Percentiles rank a stretch among this genome's conserved stretches.
phyloP scores from a whole-genome alignment of 148 eudicot species.

The Drosera capensis region DNA sequence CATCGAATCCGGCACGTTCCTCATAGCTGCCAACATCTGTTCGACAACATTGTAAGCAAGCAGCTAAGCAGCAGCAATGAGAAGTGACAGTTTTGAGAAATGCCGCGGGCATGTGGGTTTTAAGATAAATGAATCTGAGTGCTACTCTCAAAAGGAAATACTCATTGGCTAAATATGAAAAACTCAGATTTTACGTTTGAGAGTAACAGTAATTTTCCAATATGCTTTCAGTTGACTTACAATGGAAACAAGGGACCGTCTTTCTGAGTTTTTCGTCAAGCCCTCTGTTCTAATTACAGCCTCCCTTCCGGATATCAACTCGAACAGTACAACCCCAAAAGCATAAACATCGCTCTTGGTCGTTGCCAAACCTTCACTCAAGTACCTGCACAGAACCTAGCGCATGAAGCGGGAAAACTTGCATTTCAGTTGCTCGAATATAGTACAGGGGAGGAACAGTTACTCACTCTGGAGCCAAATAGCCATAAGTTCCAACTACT shows the following conservation, averaged over 20 bases:
- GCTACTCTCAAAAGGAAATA: no score
- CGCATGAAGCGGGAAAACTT: conserved; percentile 6
- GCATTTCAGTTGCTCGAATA: background rate
- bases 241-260: conserved; percentile 81
- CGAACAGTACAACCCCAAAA: conserved; percentile 87
- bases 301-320: conserved; percentile 78
- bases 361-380: conserved; percentile 86
- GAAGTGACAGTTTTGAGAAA: background rate
- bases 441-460: background rate
- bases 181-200: no score
- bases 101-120: background rate
- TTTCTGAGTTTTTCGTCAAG: conserved; percentile 45
- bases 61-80: background rate
- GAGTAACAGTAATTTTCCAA: no score
- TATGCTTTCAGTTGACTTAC: conserved; percentile 43
- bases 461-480: conserved; percentile 95
- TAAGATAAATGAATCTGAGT: no score
- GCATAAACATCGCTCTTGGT: conserved; percentile 89
- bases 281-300: conserved; percentile 66
- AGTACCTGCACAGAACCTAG: conserved; percentile 36
- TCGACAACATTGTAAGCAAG: conserved; percentile 2
- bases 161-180: no score
- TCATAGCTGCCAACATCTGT: conserved; percentile 81
- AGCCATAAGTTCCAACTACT: conserved; percentile 96
- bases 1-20: conserved; percentile 71